These are phyloP conservation scores for Vickermania spadyakhi DNA, from an alignment of 208 protist genomes.

Conservation along the genomic window DNA sequence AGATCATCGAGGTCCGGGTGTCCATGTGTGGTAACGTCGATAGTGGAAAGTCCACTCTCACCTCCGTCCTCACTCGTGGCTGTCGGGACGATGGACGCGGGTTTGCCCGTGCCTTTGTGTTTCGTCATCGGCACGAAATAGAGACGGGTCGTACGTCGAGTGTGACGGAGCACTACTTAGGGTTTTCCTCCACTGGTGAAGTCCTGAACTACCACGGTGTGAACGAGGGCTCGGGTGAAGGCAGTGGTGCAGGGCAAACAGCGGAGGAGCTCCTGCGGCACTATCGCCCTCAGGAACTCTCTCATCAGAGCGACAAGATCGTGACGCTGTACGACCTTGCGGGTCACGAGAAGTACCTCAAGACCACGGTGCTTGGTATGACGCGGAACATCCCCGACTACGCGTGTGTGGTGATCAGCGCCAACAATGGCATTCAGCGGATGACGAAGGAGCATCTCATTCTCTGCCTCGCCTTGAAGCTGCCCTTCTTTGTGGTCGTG, in stretches of 20 bases:
- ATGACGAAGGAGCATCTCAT: conserved; percentile 97
- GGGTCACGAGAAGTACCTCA: conserved; percentile 97
- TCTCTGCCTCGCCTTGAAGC: conserved; percentile 92
- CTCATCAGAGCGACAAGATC: conserved; percentile 84
- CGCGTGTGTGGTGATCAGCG: conserved; percentile 89
- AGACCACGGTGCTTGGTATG: conserved; percentile 97
- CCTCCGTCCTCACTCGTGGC: conserved; percentile 85
- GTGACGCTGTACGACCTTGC: conserved; percentile 96
- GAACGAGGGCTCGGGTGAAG: conserved; percentile 6
- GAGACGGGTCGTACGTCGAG: conserved; percentile 93
- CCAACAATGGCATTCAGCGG: conserved; percentile 89
- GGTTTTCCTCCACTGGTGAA: conserved; percentile 89
- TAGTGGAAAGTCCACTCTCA: conserved; percentile 89
- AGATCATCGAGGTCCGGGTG: conserved; percentile 77
- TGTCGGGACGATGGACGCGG: conserved; percentile 86
- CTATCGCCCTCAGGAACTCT: conserved; percentile 69
- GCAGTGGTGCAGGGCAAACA: conserved; percentile 1
- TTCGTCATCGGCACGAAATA: conserved; percentile 95
- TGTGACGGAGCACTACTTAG: conserved; percentile 94
- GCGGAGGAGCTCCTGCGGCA: conserved; percentile 10
- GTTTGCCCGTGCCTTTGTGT: conserved; percentile 80
- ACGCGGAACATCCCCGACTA: conserved; percentile 95
- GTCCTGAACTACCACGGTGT: conserved; percentile 81
- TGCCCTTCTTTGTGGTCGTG: conserved; percentile 95
- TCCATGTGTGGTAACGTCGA: conserved; percentile 93